A percentile compares a stretch with the other conserved stretches of the same genome.
phyloP scores from a whole-genome alignment of 345 rosid species.

The Linum lewisii region DNA sequence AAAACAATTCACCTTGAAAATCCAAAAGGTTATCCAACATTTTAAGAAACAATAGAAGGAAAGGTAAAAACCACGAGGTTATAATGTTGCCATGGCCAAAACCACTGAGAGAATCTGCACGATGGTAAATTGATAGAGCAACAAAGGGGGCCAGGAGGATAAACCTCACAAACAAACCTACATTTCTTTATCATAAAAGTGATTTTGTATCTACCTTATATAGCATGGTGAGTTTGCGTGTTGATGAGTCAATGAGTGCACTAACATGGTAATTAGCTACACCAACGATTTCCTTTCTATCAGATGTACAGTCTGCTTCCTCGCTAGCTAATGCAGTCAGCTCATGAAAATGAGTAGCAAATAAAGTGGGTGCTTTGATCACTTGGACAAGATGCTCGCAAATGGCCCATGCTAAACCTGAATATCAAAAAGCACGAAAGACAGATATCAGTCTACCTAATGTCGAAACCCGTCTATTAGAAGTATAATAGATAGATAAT shows the following conservation, averaged over 20 bases:
- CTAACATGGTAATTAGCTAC: conserved; percentile 93
- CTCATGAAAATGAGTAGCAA: conserved; percentile 98
- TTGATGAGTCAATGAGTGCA: conserved; percentile 80
- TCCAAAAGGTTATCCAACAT: too few relatives aligned
- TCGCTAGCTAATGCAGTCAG: conserved; percentile 79
- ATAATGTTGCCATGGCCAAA: too few relatives aligned
- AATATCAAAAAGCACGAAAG: conserved; percentile 9
- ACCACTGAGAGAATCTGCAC: too few relatives aligned
- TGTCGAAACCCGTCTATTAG: background rate
- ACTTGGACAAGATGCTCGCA: conserved; percentile 92
- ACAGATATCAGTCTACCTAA: background rate
- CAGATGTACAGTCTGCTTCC: conserved; percentile 28
- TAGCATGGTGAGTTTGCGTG: conserved; percentile 88
- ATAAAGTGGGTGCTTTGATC: conserved; percentile 83
- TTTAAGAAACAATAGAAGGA: too few relatives aligned
- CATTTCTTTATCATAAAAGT: background rate
- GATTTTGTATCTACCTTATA: conserved; percentile 50
- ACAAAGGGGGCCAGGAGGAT: background rate
- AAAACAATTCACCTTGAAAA: too few relatives aligned
- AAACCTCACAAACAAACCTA: background rate
- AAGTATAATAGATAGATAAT: too few relatives aligned
- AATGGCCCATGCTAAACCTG: conserved; percentile 99
- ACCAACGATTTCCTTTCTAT: conserved; percentile 44
- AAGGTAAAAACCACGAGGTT: too few relatives aligned
- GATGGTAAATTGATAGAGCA: too few relatives aligned